Evolutionary conservation across 73 alveolate species (phyloP).

Genomic region (Tetrahymena borealis): DNA sequence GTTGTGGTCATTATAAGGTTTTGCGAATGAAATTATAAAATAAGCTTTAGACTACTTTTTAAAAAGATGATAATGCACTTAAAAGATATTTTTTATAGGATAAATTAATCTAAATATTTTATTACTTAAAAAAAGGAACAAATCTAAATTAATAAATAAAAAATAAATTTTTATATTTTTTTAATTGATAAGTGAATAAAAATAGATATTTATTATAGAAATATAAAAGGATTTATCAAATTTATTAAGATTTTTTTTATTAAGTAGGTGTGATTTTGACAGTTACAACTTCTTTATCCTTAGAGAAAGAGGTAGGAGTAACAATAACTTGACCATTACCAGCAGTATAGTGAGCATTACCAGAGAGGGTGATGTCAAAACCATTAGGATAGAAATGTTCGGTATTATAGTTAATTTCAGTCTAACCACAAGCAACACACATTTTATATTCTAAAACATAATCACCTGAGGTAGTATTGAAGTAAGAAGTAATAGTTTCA

Average conservation of each 20-base stretch:
- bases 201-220: too few species aligned
- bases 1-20: too few species aligned
- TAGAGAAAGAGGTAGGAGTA: neutral
- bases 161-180: too few species aligned
- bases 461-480: neutral
- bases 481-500: neutral
- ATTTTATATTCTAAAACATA: neutral
- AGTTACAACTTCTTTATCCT: neutral
- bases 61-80: too few species aligned
- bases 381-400: neutral
- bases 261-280: neutral
- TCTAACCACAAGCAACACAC: conserved; percentile 9
- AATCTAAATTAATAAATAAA: too few species aligned
- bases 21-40: too few species aligned
- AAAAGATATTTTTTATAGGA: too few species aligned
- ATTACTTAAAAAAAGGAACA: too few species aligned
- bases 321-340: neutral
- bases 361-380: neutral
- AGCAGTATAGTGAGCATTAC: neutral
- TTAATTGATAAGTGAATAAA: too few species aligned
- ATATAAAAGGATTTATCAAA: too few species aligned
- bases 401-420: neutral
- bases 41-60: too few species aligned
- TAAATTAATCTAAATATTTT: too few species aligned
- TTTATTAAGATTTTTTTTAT: neutral